Percentiles rank a stretch among this genome's conserved stretches.
phyloP scores from a whole-genome alignment of 2,329 filamentous ascomycete genomes.

The Colletotrichum cuscutae region DNA sequence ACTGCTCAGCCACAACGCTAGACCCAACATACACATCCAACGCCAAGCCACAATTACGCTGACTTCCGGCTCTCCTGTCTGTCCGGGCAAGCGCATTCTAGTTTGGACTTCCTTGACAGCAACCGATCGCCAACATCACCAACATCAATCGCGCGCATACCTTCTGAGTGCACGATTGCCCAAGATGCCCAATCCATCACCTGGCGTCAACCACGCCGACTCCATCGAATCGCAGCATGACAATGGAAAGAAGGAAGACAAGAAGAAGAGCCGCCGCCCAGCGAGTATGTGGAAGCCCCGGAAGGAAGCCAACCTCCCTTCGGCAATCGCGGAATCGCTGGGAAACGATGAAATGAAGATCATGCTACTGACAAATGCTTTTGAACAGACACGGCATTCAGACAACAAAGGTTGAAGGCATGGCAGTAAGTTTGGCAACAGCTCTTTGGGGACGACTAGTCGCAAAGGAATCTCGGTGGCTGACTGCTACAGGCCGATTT shows the following conservation, averaged over 20 bases:
- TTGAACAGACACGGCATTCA: constrained; percentile 86
- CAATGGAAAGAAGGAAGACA: constrained; percentile 68
- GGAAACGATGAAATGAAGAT: neutral
- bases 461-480: constrained; percentile 1
- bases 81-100: constrained; percentile 3
- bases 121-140: constrained; percentile 4
- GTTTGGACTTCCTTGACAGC: constrained; percentile 2
- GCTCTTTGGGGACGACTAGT: constrained; percentile 7
- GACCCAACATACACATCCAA: constrained; percentile 9
- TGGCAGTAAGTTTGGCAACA: constrained; percentile 82
- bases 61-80: constrained; percentile 27
- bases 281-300: constrained; percentile 73
- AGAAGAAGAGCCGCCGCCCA: constrained; percentile 90
- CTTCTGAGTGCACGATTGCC: constrained; percentile 22
- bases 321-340: constrained; percentile 22
- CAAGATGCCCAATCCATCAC: constrained; percentile 60
- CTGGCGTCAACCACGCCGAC: constrained; percentile 58
- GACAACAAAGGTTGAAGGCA: constrained; percentile 96
- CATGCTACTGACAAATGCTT: constrained; percentile 12
- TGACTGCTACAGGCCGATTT: constrained; percentile 76
- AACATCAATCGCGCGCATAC: constrained; percentile 25
- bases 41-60: constrained; percentile 32
- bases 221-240: constrained; percentile 67
- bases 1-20: constrained; percentile 32
- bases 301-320: constrained; percentile 1